These are phyloP conservation scores for Trichocladium antarcticum DNA, from an alignment of 495 filamentous ascomycete species.

Conservation along the genomic window DNA sequence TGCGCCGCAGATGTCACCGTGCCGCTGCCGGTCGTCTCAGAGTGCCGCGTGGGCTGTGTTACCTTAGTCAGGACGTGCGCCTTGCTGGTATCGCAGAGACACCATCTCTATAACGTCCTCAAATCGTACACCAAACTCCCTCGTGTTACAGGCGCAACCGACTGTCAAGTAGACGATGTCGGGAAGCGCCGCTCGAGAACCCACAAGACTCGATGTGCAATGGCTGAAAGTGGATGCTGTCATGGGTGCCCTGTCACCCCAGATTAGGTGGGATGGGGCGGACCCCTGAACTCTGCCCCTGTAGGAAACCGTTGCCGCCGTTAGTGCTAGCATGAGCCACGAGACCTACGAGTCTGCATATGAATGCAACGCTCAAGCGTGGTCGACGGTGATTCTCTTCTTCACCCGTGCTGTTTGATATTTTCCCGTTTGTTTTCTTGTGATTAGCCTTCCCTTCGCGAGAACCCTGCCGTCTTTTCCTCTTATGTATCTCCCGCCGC, in stretches of 20 bases:
- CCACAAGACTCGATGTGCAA: background rate
- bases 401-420: background rate
- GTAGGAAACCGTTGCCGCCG: conserved; percentile 1
- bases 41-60: background rate
- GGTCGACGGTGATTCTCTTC: background rate
- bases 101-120: too few species aligned
- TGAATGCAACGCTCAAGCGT: background rate
- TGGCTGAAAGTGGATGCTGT: background rate
- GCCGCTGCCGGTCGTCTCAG: background rate
- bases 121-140: too few species aligned
- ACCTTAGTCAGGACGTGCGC: background rate
- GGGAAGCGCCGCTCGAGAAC: background rate
- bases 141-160: too few species aligned
- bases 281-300: conserved; percentile 1
- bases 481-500: background rate
- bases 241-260: conserved; percentile 13
- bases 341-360: background rate
- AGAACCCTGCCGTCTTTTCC: background rate
- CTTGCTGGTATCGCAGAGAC: too few species aligned
- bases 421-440: background rate
- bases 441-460: background rate
- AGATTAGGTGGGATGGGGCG: conserved; percentile 5
- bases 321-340: too few species aligned
- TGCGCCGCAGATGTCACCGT: background rate
- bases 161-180: background rate